These are phyloP conservation scores for Teratosphaeria pseudoeucalypti DNA, from an alignment of 2,329 filamentous ascomycete species.

Conservation along the genomic window DNA sequence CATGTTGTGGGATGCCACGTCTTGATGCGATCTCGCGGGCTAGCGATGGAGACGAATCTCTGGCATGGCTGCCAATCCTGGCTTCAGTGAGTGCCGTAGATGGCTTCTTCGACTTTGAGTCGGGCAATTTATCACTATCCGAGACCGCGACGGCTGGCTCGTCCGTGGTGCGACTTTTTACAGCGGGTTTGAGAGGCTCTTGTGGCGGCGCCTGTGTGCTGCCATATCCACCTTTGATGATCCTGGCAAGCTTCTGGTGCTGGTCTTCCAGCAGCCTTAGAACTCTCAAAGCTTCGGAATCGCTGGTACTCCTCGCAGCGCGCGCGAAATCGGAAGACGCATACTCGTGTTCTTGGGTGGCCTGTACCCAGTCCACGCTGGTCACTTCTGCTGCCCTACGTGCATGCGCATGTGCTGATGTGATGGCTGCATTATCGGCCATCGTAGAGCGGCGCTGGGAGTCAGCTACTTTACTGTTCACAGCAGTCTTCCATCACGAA, in stretches of 20 bases:
- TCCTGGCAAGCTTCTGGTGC: slow-evolving; percentile 70
- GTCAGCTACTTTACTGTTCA: background rate
- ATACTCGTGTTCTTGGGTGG: slow-evolving; percentile 76
- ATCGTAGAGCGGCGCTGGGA: background rate
- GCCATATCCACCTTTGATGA: slow-evolving; percentile 49
- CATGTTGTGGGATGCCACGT: slow-evolving; percentile 24
- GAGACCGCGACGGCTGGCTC: background rate
- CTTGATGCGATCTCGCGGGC: slow-evolving; percentile 29
- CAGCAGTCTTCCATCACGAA: background rate
- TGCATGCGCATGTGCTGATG: slow-evolving; percentile 69
- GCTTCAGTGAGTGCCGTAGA: background rate
- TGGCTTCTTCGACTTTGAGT: background rate
- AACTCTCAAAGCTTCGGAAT: slow-evolving; percentile 64
- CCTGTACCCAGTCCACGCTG: slow-evolving; percentile 62
- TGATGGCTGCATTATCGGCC: background rate
- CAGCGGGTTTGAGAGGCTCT: slow-evolving; percentile 10
- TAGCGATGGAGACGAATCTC: slow-evolving; percentile 26
- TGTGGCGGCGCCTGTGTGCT: slow-evolving; percentile 9
- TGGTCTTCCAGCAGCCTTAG: slow-evolving; percentile 78
- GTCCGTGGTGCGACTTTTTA: background rate
- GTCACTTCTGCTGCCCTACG: slow-evolving; percentile 64
- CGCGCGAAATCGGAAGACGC: slow-evolving; percentile 83
- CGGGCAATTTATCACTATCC: background rate
- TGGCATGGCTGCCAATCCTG: slow-evolving; percentile 14
- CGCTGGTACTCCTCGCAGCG: slow-evolving; percentile 62